Base-by-base conservation (phyloP, 2,329 filamentous ascomycete genomes). In the Fusarium burgessii region DNA sequence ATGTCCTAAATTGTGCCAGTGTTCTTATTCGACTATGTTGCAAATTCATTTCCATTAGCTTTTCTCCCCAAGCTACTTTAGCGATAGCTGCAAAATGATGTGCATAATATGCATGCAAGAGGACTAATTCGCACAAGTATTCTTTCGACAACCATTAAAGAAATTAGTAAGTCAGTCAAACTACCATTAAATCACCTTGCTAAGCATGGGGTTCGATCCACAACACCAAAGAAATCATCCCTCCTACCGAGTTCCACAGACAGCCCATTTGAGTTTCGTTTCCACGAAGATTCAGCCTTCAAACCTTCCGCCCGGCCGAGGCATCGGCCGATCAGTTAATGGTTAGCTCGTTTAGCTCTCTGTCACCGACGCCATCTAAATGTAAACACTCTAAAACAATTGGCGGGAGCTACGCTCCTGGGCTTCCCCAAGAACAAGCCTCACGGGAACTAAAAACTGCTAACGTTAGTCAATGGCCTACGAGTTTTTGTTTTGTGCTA, bases 371-470 rank as follows among this genome's bases (percentile, higher is more conserved):
- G 32, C 66, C 54, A 66, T 58, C 32, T 36, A 29, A 47, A 54
- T 40, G 42, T 38, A 17, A 54, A 42, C 36, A n/a, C 47, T 50
- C 14, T n/a, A 18, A 50, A 29, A 32, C 36, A 18, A 67, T 67
- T 67, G 64, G 62, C 17, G 41, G 55, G 43, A 55, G 47, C 64
- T 67, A 47, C 46, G n/a, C 36, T 61, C 41, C 33, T 47, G 33
- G 20, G 27, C 25, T 18, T 7, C 11, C n/a, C 47, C 15, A 25
- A 38, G 47, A 51, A 51, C 56, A 50, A 58, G 58, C 38, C 38
- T 55, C 54, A 13, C 71, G 71, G 71, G 71, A 74, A 47, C 71
- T 74, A 70, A 63, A 46, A 49, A 47, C 14, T 41, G 35, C 54
- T 62, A 59, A 45, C 38, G 35, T 67, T 67, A 67, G 42, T 42